phyloP scores from a whole-genome alignment of 31 red algal species.

The Endocladia muricata region DNA sequence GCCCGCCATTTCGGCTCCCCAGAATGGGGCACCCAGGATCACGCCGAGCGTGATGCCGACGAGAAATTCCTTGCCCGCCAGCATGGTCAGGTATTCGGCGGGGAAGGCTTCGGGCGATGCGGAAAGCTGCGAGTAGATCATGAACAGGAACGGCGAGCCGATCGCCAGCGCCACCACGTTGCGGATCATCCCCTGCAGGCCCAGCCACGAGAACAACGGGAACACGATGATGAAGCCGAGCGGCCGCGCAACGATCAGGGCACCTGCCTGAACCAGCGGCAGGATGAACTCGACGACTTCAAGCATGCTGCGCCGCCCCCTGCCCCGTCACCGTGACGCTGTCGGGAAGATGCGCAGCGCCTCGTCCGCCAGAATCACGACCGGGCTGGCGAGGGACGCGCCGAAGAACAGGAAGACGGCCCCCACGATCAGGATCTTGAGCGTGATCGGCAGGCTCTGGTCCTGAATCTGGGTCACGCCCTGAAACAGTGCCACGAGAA shows the following conservation, averaged over 20 bases:
- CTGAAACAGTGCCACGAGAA: background rate
- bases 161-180: background rate
- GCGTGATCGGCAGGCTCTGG: background rate
- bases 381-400: background rate
- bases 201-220: background rate
- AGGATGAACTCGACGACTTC: background rate
- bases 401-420: background rate
- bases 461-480: background rate
- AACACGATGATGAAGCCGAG: background rate
- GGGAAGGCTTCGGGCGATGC: background rate
- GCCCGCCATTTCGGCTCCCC: background rate
- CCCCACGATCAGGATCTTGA: background rate
- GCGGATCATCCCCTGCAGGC: background rate
- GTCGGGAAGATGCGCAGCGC: background rate
- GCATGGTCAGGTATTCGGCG: background rate
- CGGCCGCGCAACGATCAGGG: background rate
- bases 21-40: background rate
- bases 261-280: background rate
- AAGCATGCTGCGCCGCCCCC: background rate
- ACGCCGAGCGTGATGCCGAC: background rate
- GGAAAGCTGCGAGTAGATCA: background rate
- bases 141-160: background rate
- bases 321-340: background rate
- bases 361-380: background rate
- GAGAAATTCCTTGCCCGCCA: background rate